Conservation (phyloP, 2,329 filamentous ascomycete species). For the Fusarium continuum region DNA sequence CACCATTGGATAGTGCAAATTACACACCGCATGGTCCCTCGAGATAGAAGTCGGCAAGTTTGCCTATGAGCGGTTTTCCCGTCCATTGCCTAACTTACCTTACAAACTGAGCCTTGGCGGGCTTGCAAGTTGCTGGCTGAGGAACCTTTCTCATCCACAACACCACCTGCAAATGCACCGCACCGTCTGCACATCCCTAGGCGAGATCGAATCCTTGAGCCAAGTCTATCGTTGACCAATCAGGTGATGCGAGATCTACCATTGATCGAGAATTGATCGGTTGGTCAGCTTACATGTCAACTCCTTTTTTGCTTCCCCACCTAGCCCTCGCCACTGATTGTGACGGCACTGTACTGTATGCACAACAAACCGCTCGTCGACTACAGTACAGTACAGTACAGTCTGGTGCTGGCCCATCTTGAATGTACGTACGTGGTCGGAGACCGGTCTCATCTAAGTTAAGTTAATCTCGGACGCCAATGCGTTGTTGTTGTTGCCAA, state of each 20-base stretch:
- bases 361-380: constrained; percentile 6
- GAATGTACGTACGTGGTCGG: constrained; percentile 22
- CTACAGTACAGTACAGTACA: too few relatives aligned
- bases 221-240: constrained; percentile 5
- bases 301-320: constrained; percentile 11
- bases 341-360: constrained; percentile 8
- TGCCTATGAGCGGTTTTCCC: neutral
- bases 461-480: constrained; percentile 35
- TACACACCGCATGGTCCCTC: neutral
- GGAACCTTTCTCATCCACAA: constrained; percentile 13
- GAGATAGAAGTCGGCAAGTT: neutral
- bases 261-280: constrained; percentile 25
- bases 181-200: constrained; percentile 10
- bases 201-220: constrained; percentile 23
- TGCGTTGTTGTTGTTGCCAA: constrained; percentile 36
- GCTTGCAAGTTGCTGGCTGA: constrained; percentile 30
- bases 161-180: constrained; percentile 10
- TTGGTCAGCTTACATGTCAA: constrained; percentile 30
- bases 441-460: constrained; percentile 35
- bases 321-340: constrained; percentile 4
- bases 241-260: constrained; percentile 1
- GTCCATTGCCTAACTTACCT: neutral
- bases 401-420: constrained; percentile 1
- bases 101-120: neutral
- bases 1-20: constrained; percentile 7